Evolutionary conservation across 306 rosid genomes (phyloP).

Genomic region (Psophocarpus tetragonolobus): DNA sequence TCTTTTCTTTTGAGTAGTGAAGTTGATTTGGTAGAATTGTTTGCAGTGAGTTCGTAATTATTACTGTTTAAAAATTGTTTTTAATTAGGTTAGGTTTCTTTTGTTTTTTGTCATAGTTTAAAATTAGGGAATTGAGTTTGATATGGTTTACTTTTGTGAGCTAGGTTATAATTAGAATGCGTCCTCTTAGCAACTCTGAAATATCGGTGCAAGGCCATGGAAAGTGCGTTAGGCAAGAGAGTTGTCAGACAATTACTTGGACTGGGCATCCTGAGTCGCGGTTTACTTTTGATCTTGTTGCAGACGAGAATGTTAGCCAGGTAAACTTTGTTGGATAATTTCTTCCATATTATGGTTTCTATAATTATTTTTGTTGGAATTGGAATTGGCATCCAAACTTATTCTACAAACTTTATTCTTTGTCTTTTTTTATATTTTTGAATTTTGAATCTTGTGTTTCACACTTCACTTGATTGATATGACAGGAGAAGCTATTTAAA

Average conservation of each 20-base stretch:
- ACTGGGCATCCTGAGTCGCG: constrained; percentile 95
- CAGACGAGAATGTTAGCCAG: constrained; percentile 96
- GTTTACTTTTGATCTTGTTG: constrained; percentile 90
- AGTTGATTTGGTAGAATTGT: constrained; percentile 16
- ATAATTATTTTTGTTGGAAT: not conserved
- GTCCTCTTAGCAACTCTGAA: constrained; percentile 83
- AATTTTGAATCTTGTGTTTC: constrained; percentile 26
- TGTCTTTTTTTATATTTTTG: not conserved
- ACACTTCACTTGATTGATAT: constrained; percentile 8
- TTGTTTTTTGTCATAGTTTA: not conserved
- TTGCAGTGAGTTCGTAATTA: not conserved
- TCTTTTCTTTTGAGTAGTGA: not conserved
- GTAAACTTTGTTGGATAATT: constrained; percentile 39
- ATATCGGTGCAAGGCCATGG: constrained; percentile 81
- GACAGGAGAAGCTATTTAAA: constrained; percentile 89
- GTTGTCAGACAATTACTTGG: constrained; percentile 80
- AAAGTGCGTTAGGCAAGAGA: constrained; percentile 88
- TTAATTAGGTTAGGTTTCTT: not conserved
- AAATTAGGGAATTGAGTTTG: constrained; percentile 6
- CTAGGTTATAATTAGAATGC: constrained; percentile 92
- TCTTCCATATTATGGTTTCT: not conserved
- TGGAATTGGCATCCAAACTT: too few relatives aligned
- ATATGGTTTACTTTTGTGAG: constrained; percentile 19
- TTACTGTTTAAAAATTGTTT: not conserved
- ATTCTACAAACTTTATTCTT: not conserved